A percentile compares a stretch with the other conserved stretches of the same genome.
These are phyloP conservation scores for Cyberlindnera saturnus DNA, from an alignment of 805 yeast genomes.

Conservation along the genomic window DNA sequence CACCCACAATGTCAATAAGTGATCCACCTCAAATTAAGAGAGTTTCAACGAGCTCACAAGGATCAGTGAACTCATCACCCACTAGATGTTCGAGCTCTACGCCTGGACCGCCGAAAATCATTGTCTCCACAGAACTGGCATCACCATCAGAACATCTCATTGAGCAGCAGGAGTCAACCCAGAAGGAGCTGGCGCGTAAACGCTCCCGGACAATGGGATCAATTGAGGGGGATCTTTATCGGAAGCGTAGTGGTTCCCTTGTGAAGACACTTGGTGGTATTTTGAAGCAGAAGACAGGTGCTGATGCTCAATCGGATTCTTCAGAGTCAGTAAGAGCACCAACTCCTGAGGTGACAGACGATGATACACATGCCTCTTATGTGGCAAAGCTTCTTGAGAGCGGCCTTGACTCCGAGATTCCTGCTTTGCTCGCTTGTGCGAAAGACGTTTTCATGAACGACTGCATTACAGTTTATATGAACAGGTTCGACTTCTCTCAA, in stretches of 20 bases:
- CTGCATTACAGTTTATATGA: constrained; percentile 25
- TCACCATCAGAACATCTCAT: neutral
- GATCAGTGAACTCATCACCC: no score
- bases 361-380: constrained; percentile 26
- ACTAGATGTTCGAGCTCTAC: no score
- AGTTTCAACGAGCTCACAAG: neutral
- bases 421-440: constrained; percentile 25
- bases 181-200: constrained; percentile 15
- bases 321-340: constrained; percentile 4
- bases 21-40: neutral
- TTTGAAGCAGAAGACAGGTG: constrained; percentile 27
- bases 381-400: constrained; percentile 20
- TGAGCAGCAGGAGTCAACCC: neutral
- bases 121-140: neutral
- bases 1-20: neutral
- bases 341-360: constrained; percentile 14
- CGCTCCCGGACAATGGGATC: constrained; percentile 23
- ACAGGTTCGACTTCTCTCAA: constrained; percentile 40
- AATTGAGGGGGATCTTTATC: constrained; percentile 19
- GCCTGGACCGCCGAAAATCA: no score
- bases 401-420: constrained; percentile 27
- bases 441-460: constrained; percentile 22
- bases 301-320: constrained; percentile 2
- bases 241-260: constrained; percentile 31
- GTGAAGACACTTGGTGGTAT: constrained; percentile 33